Evolutionary conservation across 768 basidiomycete genomes (phyloP), one percentile per base, ranked within the genome.

Genomic region (Mycena maculata): DNA sequence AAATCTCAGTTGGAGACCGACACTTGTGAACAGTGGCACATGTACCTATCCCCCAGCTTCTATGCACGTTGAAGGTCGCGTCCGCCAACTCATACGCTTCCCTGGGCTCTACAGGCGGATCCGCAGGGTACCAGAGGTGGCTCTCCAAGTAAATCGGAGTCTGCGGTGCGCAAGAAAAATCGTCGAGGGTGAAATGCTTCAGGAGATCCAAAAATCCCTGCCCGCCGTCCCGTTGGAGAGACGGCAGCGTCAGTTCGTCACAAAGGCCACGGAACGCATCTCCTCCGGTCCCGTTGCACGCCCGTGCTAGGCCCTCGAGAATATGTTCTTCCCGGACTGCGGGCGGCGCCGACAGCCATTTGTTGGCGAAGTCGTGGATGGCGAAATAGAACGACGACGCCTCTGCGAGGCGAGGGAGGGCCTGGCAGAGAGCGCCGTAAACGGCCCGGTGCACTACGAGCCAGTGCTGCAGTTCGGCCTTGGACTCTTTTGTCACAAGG

Each of bases 101-200:
- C n/a, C n/a, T n/a, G n/a, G n/a, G n/a, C n/a, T n/a, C n/a, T n/a
- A n/a, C n/a, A n/a, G n/a, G n/a, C n/a, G n/a, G n/a, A n/a, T n/a
- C n/a, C n/a, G n/a, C n/a, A n/a, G n/a, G n/a, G n/a, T n/a, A n/a
- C n/a, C n/a, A n/a, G n/a, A n/a, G n/a, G n/a, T n/a, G n/a, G n/a
- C n/a, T n/a, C n/a, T n/a, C n/a, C 28, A 58, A 13, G 16, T 58
- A 58, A 11, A 58, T 58, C 11, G 56, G 56, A 5, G 25, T 33
- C n/a, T 44, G 44, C 30, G 56, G 56, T 4, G 31, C 31, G 22
- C 31, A 42, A 31, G 42, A 31, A 30, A 41, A 58, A 30, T 58
- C 56, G 27, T 58, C 42, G 18, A 58, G 56, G 12, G 56, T 58
- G 23, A 58, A 58, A 58, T 58, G 41, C 12, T 47, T 42, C 28